phyloP scores from a whole-genome alignment of 495 filamentous ascomycete species.

The Aspergillus baeticus region DNA sequence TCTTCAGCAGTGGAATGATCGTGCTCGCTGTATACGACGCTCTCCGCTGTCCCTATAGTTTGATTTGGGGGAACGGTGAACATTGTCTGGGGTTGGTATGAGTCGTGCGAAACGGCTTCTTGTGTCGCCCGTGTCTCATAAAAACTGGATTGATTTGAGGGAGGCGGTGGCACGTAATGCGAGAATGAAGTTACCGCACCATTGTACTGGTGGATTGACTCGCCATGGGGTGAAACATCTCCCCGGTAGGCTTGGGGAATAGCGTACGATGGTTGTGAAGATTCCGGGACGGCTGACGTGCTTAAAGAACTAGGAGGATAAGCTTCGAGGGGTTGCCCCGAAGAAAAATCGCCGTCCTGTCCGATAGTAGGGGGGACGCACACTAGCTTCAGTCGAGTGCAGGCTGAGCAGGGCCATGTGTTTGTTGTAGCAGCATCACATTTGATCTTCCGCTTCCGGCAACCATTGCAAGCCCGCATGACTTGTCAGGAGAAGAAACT shows the following conservation, averaged over 20 bases:
- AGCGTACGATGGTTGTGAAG: slow-evolving; percentile 28
- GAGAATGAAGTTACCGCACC: slow-evolving; percentile 38
- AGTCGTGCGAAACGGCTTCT: slow-evolving; percentile 32
- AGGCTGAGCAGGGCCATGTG: slow-evolving; percentile 96
- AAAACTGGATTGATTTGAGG: slow-evolving; percentile 68
- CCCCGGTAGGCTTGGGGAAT: slow-evolving; percentile 29
- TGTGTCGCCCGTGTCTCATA: slow-evolving; percentile 69
- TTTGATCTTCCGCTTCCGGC: slow-evolving; percentile 79
- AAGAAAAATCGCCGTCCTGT: slow-evolving; percentile 73
- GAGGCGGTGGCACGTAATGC: slow-evolving; percentile 27
- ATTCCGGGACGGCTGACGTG: slow-evolving; percentile 24
- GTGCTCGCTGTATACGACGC: slow-evolving; percentile 40
- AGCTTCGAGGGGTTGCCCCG: slow-evolving; percentile 28
- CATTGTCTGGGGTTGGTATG: slow-evolving; percentile 47
- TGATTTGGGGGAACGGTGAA: slow-evolving; percentile 57
- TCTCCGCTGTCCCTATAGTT: slow-evolving; percentile 43
- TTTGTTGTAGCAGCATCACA: slow-evolving; percentile 98
- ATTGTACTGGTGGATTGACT: slow-evolving; percentile 29
- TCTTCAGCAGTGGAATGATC: slow-evolving; percentile 69
- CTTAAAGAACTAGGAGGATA: slow-evolving; percentile 20
- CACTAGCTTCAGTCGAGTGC: slow-evolving; percentile 85
- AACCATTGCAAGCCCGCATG: slow-evolving; percentile 98
- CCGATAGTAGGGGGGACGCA: slow-evolving; percentile 88
- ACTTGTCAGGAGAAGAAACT: slow-evolving; percentile 57
- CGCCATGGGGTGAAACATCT: slow-evolving; percentile 23